Evolutionary conservation across 768 basidiomycete genomes (phyloP).

Genomic region (Leccinum aurantiacum): DNA sequence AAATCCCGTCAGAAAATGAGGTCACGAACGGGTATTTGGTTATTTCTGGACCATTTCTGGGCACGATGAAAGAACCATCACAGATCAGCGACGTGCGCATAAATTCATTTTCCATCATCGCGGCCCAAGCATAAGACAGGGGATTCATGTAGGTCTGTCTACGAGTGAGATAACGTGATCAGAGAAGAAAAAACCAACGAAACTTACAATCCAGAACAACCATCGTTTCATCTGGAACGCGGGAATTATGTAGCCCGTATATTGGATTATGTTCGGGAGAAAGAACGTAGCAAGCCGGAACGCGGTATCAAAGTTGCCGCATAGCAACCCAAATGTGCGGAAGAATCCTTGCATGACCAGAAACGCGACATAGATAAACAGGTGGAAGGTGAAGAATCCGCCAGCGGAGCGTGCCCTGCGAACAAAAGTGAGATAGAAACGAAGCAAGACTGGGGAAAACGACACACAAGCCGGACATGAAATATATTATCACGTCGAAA

Average conservation of each 20-base stretch:
- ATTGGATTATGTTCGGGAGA: slow-evolving; percentile 74
- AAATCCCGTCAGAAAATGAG: neutral
- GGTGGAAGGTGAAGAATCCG: slow-evolving; percentile 58
- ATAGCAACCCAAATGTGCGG: slow-evolving; percentile 64
- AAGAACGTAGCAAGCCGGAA: slow-evolving; percentile 63
- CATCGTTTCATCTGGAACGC: slow-evolving; percentile 72
- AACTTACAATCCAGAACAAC: slow-evolving; percentile 80
- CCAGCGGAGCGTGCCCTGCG: slow-evolving; percentile 35
- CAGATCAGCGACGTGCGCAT: slow-evolving; percentile 62
- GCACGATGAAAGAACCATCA: slow-evolving; percentile 63
- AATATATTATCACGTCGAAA: slow-evolving; percentile 68
- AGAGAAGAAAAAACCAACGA: neutral
- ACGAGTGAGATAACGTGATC: slow-evolving; percentile 9
- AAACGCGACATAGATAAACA: slow-evolving; percentile 64
- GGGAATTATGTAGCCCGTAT: slow-evolving; percentile 70
- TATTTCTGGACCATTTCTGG: slow-evolving; percentile 57
- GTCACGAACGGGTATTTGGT: slow-evolving; percentile 61
- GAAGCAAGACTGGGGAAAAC: slow-evolving; percentile 26
- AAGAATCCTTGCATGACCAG: slow-evolving; percentile 85
- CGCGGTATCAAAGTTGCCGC: slow-evolving; percentile 52
- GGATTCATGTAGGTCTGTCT: slow-evolving; percentile 74
- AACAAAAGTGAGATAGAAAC: slow-evolving; percentile 4
- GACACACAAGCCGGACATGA: slow-evolving; percentile 55
- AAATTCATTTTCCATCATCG: slow-evolving; percentile 86
- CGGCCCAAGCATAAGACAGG: slow-evolving; percentile 72